These are phyloP conservation scores for Anthracocystis setariae DNA, from an alignment of 1,284 basidiomycete genomes.

Conservation along the genomic window DNA sequence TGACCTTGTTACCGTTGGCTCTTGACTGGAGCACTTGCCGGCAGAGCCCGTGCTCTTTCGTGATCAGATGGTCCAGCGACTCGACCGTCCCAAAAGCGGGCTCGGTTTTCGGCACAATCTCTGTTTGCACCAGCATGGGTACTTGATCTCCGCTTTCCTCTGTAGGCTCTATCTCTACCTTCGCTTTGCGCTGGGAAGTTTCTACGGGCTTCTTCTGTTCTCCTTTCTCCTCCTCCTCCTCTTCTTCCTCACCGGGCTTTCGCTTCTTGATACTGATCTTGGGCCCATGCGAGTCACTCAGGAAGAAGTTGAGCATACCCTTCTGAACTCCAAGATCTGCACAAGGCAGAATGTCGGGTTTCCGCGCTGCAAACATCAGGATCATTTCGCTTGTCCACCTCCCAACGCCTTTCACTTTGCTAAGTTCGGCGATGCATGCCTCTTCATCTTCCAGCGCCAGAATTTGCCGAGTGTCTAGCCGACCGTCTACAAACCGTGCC, in stretches of 20 bases:
- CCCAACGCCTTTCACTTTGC: slow-evolving; percentile 64
- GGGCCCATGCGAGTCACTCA: slow-evolving; percentile 47
- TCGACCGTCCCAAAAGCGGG: slow-evolving; percentile 9
- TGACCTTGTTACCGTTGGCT: slow-evolving; percentile 62
- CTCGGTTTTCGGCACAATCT: slow-evolving; percentile 37
- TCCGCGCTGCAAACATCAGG: slow-evolving; percentile 65
- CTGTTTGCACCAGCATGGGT: slow-evolving; percentile 29
- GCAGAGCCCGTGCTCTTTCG: slow-evolving; percentile 35
- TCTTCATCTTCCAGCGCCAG: slow-evolving; percentile 55
- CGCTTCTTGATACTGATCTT: slow-evolving; percentile 54
- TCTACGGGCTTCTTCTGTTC: slow-evolving; percentile 5
- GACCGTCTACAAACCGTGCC: slow-evolving; percentile 57
- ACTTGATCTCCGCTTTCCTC: slow-evolving; percentile 25
- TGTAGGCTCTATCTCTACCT: slow-evolving; percentile 34
- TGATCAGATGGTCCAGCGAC: slow-evolving; percentile 26
- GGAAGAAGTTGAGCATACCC: slow-evolving; percentile 62
- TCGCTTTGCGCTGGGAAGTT: background rate
- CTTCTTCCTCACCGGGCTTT: slow-evolving; percentile 46
- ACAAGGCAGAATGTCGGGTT: slow-evolving; percentile 60
- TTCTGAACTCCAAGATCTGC: slow-evolving; percentile 65
- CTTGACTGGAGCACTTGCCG: slow-evolving; percentile 44
- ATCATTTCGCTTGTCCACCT: slow-evolving; percentile 67
- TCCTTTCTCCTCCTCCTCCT: slow-evolving; percentile 18
- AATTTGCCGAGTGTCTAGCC: slow-evolving; percentile 58
- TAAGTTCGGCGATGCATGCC: slow-evolving; percentile 56